Base-by-base conservation (phyloP, 73 alveolate species). In the Paraurostyla sp. region DNA sequence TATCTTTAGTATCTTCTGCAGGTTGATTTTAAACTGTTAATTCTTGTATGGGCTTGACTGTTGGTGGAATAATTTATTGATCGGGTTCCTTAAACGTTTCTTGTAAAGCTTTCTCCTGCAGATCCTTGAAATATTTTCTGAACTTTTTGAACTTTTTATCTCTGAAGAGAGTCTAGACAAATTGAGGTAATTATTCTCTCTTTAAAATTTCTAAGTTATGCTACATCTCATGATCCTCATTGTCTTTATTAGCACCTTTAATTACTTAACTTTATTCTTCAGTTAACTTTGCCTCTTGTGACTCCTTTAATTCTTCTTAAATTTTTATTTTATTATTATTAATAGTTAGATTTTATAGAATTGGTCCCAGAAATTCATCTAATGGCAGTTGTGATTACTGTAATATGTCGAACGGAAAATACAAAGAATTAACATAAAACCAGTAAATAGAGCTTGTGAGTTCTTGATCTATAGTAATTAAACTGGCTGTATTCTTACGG, bases 371-470 rank as follows among this genome's bases (percentile, higher is more conserved):
- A 40, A 62, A 75, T n/a, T 80, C 76, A 11, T 78, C 83, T 33
- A 42, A 41, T 41, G 78, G 78, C 80, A 62, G 35, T 71, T 80
- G 80, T n/a, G 94, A 88, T 11, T 80, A 40, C 48, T 89, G 84
- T 38, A 52, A 41, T 11, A 88, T 57, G 49, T 49, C 50, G 36
- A 89, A 90, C 2, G 95, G 95, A 71, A 90, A 90, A 42, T 69
- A 90, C 81, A 69, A 84, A 38, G 71, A 42, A 27, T 81, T 59
- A 13, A 90, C 86, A 45, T 69, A 82, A 75, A 65, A 80, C 95
- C 95, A 90, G 58, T 49, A 90, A 29, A 90, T 59, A 1, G 89
- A 18, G 16, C 85, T 40, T 16, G 95, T 69, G 32, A 90, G 57
- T 35, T 78, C 89, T 46, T 52, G 30, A 54, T 54, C 89, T 78